A percentile compares a stretch with the other conserved stretches of the same genome.
phyloP scores from a whole-genome alignment of 2,329 filamentous ascomycete species.

The Leptographium procerum region DNA sequence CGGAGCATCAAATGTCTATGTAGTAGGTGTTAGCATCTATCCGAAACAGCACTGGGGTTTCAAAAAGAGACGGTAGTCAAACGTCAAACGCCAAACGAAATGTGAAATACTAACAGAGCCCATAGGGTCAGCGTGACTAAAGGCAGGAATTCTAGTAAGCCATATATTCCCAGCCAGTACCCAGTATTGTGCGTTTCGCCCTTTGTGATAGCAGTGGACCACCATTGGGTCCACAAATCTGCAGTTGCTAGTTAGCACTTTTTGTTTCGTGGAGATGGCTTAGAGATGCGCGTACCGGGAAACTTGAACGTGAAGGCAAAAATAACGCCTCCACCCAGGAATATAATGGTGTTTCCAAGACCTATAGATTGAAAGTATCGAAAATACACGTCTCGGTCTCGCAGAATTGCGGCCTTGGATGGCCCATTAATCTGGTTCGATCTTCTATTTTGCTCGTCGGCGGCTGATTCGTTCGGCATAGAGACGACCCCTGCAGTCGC shows the following conservation, averaged over 20 bases:
- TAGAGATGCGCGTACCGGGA: background rate
- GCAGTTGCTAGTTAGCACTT: background rate
- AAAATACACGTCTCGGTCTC: background rate
- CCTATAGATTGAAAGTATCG: background rate
- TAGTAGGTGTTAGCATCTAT: too few relatives aligned
- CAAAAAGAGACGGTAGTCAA: too few relatives aligned
- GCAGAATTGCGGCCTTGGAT: background rate
- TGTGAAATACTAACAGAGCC: background rate
- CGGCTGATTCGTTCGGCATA: too few relatives aligned
- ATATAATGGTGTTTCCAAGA: background rate
- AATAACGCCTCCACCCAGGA: background rate
- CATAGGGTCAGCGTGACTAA: background rate
- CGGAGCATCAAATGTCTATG: background rate
- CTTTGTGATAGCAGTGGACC: background rate
- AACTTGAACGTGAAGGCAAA: background rate
- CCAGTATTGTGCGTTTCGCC: background rate
- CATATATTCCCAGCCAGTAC: background rate
- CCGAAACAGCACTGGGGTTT: too few relatives aligned
- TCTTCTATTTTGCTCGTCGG: too few relatives aligned
- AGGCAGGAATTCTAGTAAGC: background rate
- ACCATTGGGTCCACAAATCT: background rate
- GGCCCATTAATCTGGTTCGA: too few relatives aligned
- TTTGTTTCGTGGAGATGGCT: background rate
- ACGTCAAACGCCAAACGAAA: too few relatives aligned
- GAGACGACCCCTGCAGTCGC: too few relatives aligned